Base-by-base conservation (phyloP, 257 asterid species). In the Petrea volubilis region DNA sequence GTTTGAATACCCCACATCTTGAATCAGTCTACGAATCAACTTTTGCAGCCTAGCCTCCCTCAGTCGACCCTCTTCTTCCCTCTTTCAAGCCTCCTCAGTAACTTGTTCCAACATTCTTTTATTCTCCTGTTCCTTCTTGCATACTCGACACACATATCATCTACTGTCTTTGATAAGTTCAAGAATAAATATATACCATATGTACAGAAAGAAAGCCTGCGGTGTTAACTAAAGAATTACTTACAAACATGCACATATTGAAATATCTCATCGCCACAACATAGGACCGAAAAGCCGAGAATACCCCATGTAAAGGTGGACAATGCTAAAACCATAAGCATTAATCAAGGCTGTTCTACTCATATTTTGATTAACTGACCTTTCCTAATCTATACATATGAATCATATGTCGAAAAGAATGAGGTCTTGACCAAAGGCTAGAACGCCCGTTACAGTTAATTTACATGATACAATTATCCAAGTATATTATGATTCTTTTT, bases 401-500 rank as follows among this genome's bases (percentile, higher is more conserved):
- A n/a, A n/a, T n/a, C n/a, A n/a, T n/a, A 2, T 31, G 38, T 31
- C 3, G 65, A 17, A 53, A 53, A 66, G 61, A 41, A 24, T 6
- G 23, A 75, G 50, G 60, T 52, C 67, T 15, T 10, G 55, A 28
- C 62, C 67, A 67, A 18, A 20, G 68, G 56, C 78, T 64, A 61
- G 52, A 79, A 21, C 43, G 70, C 66, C n/a, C 65, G 25, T 63
- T 64, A 36, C 71, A 43, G 71, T 47, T 72, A 78, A 62, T 52
- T 60, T 63, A n/a, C 73, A 43, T 31, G 17, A 57, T 21, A 56
- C 77, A 68, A 57, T 18, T 27, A 46, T 49, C 68, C 29, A 41
- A 28, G 65, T 43, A 46, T 43, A 28, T 34, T 33, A 11, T 47
- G 34, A 18, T 63, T 55, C 60, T 14, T 68, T 31, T 28, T 63